phyloP scores from a whole-genome alignment of 495 filamentous ascomycete species.

The Xylaria curta region DNA sequence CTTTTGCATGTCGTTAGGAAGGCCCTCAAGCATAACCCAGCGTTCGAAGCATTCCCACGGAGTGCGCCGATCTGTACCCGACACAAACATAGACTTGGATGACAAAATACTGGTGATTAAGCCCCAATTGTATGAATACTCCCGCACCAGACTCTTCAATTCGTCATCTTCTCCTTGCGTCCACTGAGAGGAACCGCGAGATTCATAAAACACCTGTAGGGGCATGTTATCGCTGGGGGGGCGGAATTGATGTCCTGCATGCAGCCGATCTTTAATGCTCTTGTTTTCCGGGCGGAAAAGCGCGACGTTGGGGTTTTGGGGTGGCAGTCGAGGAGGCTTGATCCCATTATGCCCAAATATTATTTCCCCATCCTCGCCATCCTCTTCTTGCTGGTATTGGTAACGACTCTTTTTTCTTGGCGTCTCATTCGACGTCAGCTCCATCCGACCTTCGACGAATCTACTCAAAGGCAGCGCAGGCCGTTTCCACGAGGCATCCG shows the following conservation, averaged over 20 bases:
- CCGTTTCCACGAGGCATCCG: conserved; percentile 75
- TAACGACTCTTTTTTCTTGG: conserved; percentile 80
- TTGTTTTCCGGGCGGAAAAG: conserved; percentile 91
- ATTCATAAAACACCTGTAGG: conserved; percentile 85
- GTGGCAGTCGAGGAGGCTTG: conserved; percentile 54
- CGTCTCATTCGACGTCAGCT: conserved; percentile 67
- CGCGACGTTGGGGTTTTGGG: conserved; percentile 79
- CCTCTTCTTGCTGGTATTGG: conserved; percentile 73
- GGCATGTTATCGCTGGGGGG: conserved; percentile 96
- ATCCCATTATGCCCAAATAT: conserved; percentile 54
- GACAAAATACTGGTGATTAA: conserved; percentile 82
- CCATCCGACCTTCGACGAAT: conserved; percentile 81
- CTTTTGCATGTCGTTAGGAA: conserved; percentile 90
- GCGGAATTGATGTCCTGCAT: conserved; percentile 90
- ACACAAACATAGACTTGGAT: conserved; percentile 74
- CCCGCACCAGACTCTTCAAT: conserved; percentile 80
- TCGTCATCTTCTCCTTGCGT: conserved; percentile 87
- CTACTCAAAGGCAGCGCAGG: conserved; percentile 85
- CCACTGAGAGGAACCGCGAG: conserved; percentile 86
- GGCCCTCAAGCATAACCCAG: conserved; percentile 87
- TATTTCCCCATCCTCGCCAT: conserved; percentile 64
- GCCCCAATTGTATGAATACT: conserved; percentile 97
- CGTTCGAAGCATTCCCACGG: conserved; percentile 99
- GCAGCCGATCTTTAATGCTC: conserved; percentile 84
- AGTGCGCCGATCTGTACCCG: conserved; percentile 86